Base-by-base conservation (phyloP, 2,329 filamentous ascomycete species). In the Westerdykella ornata region DNA sequence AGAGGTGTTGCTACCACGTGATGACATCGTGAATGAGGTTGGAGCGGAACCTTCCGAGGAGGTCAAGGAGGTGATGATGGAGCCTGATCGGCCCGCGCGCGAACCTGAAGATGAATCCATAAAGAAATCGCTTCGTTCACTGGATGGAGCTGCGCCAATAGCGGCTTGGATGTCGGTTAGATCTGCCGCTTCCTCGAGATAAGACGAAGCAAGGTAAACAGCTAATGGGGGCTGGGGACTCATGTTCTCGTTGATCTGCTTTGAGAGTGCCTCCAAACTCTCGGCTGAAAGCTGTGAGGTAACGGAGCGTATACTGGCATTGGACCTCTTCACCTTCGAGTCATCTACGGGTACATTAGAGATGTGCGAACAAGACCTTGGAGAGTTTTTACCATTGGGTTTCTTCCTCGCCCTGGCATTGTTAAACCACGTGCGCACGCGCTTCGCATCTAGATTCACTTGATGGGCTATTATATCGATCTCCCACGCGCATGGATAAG, bases 381-480 rank as follows among this genome's bases (percentile, higher is more conserved):
- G 9, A 26, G 12, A 7, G 14, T 13, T 8, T 47, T 39, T 33
- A 60, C 59, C 53, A 42, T 47, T 45, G n/a, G 41, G 46, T 43
- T 57, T 61, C 43, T 62, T 61, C 26, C 61, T 52, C 7, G 60
- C 57, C 28, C 61, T 47, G 3, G 59, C 57, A 30, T 65, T 65
- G 38, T 65, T 65, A 47, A 59, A 65, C 61, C 60, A 65, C 18
- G 57, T 63, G 17, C 57, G 51, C 26, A 65, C 61, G 16, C 55
- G 53, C 43, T 65, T 65, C 7, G 58, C 56, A 13, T 63, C 60
- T n/a, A 65, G 51, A 18, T 59, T 60, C 22, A 59, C 57, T 44
- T 63, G 59, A 28, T 63, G 59, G 15, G 60, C 61, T 19, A 65
- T 63, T 34, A 63, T 60, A 35, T 65, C 61, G 30, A 63, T 52